phyloP scores from a whole-genome alignment of 148 eudicot species.

The Camellia granthamiana region DNA sequence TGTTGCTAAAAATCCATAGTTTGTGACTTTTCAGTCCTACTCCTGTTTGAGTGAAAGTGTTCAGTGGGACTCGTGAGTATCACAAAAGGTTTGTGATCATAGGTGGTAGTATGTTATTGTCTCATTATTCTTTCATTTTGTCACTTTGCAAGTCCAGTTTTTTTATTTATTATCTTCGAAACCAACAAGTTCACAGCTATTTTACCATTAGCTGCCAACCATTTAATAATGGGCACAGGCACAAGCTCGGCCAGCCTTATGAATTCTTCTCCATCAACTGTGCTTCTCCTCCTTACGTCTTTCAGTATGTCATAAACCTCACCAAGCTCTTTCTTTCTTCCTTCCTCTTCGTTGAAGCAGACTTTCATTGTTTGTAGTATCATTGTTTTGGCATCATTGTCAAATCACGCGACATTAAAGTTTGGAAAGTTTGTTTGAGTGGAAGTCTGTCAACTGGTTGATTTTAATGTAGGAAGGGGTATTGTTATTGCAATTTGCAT shows the following conservation, averaged over 20 bases:
- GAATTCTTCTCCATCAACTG: too few relatives aligned
- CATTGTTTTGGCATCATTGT: neutral
- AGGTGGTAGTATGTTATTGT: neutral
- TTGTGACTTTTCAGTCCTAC: neutral
- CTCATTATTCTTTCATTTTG: neutral
- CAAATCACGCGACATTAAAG: neutral
- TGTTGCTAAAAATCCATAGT: neutral
- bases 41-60: neutral
- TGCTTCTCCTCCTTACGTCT: too few relatives aligned
- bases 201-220: constrained; percentile 1
- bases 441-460: constrained; percentile 2
- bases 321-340: too few relatives aligned
- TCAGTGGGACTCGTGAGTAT: neutral
- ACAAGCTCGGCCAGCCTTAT: neutral
- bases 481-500: too few relatives aligned
- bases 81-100: neutral
- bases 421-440: neutral
- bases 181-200: too few relatives aligned
- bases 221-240: neutral
- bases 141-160: neutral
- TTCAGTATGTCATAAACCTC: too few relatives aligned
- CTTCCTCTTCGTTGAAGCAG: too few relatives aligned
- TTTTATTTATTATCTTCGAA: neutral
- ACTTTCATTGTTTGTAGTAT: too few relatives aligned
- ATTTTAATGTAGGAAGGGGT: neutral